phyloP scores from a whole-genome alignment of 2,329 filamentous ascomycete species.

The Knufia fluminis region DNA sequence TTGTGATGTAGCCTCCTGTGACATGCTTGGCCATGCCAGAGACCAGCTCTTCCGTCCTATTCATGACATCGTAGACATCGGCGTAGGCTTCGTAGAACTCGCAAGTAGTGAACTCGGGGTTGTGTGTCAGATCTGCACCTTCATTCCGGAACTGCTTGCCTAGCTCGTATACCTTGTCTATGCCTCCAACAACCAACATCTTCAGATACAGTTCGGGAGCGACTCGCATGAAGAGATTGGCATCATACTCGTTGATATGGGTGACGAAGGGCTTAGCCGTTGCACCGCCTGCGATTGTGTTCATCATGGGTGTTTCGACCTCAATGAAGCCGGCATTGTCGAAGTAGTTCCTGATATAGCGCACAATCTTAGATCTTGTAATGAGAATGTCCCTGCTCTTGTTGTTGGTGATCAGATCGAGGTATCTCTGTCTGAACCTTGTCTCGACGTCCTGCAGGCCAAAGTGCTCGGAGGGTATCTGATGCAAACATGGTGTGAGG shows the following conservation, averaged over 20 bases:
- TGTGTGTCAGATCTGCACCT: slow-evolving; percentile 85
- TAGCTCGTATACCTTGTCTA: slow-evolving; percentile 92
- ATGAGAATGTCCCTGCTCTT: slow-evolving; percentile 72
- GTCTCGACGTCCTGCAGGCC: slow-evolving; percentile 94
- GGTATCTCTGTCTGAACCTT: slow-evolving; percentile 83
- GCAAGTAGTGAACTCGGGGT: slow-evolving; percentile 94
- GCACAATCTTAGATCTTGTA: slow-evolving; percentile 77
- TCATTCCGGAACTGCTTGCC: slow-evolving; percentile 95
- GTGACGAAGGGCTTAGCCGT: slow-evolving; percentile 93
- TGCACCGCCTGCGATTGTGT: slow-evolving; percentile 87
- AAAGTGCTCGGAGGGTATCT: slow-evolving; percentile 81
- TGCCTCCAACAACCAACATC: slow-evolving; percentile 86
- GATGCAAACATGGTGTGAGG: slow-evolving; percentile 82
- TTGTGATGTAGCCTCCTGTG: slow-evolving; percentile 75
- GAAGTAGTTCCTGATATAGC: slow-evolving; percentile 81
- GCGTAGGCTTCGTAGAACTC: slow-evolving; percentile 96
- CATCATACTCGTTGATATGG: slow-evolving; percentile 90
- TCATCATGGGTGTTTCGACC: slow-evolving; percentile 97
- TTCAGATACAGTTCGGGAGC: slow-evolving; percentile 96
- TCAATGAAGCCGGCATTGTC: slow-evolving; percentile 82
- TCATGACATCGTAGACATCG: slow-evolving; percentile 84
- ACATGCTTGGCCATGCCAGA: slow-evolving; percentile 78
- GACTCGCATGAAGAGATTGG: slow-evolving; percentile 90
- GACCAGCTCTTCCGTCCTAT: slow-evolving; percentile 86
- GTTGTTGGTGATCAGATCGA: slow-evolving; percentile 97